These are phyloP conservation scores for Rhizoctonia solani DNA, from an alignment of 1,284 basidiomycete genomes.

Conservation along the genomic window DNA sequence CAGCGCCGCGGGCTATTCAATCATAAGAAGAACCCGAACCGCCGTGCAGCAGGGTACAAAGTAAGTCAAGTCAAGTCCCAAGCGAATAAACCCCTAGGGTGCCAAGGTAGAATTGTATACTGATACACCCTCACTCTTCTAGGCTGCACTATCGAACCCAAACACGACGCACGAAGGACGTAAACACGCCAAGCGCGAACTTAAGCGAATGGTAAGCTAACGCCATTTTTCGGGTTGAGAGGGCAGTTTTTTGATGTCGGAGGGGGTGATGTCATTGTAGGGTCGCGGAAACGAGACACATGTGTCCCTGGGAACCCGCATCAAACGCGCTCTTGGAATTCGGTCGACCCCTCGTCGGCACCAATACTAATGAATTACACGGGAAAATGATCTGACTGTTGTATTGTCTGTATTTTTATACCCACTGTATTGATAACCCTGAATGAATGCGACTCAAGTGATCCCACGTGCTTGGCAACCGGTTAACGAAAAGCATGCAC, in stretches of 20 bases:
- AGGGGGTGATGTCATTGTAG: too few species aligned
- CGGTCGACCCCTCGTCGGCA: conserved; percentile 33
- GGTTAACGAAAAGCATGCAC: too few species aligned
- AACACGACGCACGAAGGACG: conserved; percentile 40
- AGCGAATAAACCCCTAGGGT: background rate
- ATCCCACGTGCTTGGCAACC: too few species aligned
- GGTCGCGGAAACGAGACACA: conserved; percentile 35
- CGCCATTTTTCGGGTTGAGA: background rate
- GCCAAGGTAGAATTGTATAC: too few species aligned
- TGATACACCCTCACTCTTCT: background rate
- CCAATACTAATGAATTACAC: conserved; percentile 13
- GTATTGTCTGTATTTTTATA: conserved; percentile 1
- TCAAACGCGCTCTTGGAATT: conserved; percentile 36
- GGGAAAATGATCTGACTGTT: too few species aligned
- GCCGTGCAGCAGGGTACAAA: conserved; percentile 39
- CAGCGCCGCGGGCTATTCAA: conserved; percentile 34
- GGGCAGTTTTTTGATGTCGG: background rate
- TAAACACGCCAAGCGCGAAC: conserved; percentile 37
- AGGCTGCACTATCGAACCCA: conserved; percentile 39
- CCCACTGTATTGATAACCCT: conserved; percentile 22
- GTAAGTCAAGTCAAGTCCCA: background rate
- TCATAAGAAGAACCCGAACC: conserved; percentile 35
- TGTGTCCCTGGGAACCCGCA: conserved; percentile 34
- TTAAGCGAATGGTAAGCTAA: conserved; percentile 34
- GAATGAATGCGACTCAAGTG: background rate